phyloP scores from a whole-genome alignment of 345 rosid species.

The Brassica rapa region DNA sequence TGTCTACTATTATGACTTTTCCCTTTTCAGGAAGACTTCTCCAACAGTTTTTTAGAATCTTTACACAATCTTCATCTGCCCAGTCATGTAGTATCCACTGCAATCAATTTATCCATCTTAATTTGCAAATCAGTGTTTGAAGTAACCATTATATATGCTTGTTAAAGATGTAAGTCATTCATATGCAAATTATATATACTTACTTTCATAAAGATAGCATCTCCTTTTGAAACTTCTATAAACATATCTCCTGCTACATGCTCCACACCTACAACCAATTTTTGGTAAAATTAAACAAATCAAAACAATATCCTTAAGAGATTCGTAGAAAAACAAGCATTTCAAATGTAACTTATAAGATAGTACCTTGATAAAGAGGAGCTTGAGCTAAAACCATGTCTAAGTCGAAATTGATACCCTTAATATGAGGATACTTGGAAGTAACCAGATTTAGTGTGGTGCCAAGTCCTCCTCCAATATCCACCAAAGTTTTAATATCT shows the following conservation, averaged over 20 bases:
- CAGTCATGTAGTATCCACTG: slow-evolving; percentile 49
- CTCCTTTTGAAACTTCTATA: not conserved
- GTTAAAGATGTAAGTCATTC: not conserved
- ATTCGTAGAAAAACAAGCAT: not conserved
- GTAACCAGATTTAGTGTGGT: not conserved
- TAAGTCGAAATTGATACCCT: slow-evolving; percentile 1
- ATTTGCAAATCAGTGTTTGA: not conserved
- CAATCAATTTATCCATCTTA: not conserved
- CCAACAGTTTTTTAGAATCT: not conserved
- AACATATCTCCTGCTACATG: not conserved
- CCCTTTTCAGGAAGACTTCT: slow-evolving; percentile 31
- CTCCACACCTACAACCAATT: not conserved
- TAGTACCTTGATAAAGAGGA: not conserved
- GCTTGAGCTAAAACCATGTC: not conserved
- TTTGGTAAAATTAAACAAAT: not conserved
- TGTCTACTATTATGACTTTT: slow-evolving; percentile 48
- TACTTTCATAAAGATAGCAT: not conserved
- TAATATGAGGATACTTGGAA: not conserved
- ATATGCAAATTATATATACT: not conserved
- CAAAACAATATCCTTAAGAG: not conserved
- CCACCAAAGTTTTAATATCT: not conserved
- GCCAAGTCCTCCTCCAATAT: not conserved
- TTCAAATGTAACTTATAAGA: not conserved
- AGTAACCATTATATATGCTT: not conserved
- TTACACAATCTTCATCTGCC: slow-evolving; percentile 44